A percentile compares a stretch with the other conserved stretches of the same genome.
Evolutionary conservation across 176 grass and related monocot species (phyloP).

Genomic region (Musa troglodytarum): DNA sequence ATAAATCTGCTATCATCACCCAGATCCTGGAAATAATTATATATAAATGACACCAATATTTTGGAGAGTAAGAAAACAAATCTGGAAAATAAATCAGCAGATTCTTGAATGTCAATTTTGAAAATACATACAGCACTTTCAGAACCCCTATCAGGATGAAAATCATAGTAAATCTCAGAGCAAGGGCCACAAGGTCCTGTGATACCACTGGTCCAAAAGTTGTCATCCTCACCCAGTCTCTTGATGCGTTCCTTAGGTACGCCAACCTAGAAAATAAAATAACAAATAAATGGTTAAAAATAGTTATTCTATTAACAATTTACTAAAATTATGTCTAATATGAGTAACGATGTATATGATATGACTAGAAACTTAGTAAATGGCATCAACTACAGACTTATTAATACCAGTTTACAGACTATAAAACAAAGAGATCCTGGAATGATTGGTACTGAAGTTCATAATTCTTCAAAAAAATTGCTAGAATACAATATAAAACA

Average conservation of each 20-base stretch:
- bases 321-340: neutral
- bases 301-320: neutral
- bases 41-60: constrained; percentile 57
- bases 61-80: constrained; percentile 22
- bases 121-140: constrained; percentile 55
- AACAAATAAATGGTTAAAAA: neutral
- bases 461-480: neutral
- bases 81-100: constrained; percentile 10
- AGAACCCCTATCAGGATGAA: constrained; percentile 71
- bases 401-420: neutral
- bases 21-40: constrained; percentile 87
- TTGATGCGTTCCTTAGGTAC: constrained; percentile 86
- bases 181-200: constrained; percentile 96
- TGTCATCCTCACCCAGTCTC: constrained; percentile 91
- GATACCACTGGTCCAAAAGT: constrained; percentile 90
- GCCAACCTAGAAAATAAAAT: constrained; percentile 46
- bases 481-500: neutral
- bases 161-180: constrained; percentile 99
- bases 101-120: constrained; percentile 7
- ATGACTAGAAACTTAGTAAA: neutral
- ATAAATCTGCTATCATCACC: constrained; percentile 87
- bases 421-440: neutral
- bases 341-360: neutral
- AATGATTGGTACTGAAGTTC: no score
- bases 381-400: neutral